Conservation (phyloP, 1,284 basidiomycete genomes). For the Pulveroboletus sp. region DNA sequence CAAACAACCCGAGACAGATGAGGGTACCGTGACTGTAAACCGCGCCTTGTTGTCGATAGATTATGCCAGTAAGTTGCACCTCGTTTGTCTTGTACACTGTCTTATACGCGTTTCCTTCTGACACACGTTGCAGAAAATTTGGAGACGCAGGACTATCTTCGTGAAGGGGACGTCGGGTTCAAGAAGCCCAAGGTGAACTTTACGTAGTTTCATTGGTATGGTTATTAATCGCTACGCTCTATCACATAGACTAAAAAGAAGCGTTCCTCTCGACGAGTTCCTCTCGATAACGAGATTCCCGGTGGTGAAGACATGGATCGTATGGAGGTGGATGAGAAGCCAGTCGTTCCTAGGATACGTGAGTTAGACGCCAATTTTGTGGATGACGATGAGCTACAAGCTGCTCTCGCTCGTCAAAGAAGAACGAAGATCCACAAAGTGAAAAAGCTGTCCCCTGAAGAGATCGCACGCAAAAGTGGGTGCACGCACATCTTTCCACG, state of each 20-base stretch:
- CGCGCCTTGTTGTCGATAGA: constrained; percentile 86
- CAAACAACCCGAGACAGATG: constrained; percentile 52
- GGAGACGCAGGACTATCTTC: constrained; percentile 84
- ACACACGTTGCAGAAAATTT: constrained; percentile 70
- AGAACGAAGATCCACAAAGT: constrained; percentile 79
- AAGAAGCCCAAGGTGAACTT: constrained; percentile 83
- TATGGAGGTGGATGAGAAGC: constrained; percentile 81
- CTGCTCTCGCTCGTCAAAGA: constrained; percentile 84
- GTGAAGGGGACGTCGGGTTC: constrained; percentile 91
- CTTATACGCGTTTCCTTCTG: background rate
- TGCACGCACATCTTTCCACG: constrained; percentile 10
- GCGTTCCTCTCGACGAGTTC: constrained; percentile 69
- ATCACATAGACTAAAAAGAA: constrained; percentile 85
- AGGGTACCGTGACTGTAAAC: constrained; percentile 66
- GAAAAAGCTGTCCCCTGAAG: constrained; percentile 82
- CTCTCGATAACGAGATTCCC: constrained; percentile 64
- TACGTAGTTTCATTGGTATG: background rate
- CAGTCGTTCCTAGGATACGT: constrained; percentile 58
- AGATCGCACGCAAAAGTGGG: constrained; percentile 80
- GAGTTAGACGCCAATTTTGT: constrained; percentile 88
- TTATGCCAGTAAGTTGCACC: constrained; percentile 73
- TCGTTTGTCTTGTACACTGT: background rate
- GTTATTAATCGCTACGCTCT: constrained; percentile 10
- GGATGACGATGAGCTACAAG: constrained; percentile 98
- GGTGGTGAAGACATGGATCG: constrained; percentile 46